Evolutionary conservation across 768 basidiomycete genomes (phyloP), one percentile per base, ranked within the genome.

Genomic region (Sporobolomyces phaffii): DNA sequence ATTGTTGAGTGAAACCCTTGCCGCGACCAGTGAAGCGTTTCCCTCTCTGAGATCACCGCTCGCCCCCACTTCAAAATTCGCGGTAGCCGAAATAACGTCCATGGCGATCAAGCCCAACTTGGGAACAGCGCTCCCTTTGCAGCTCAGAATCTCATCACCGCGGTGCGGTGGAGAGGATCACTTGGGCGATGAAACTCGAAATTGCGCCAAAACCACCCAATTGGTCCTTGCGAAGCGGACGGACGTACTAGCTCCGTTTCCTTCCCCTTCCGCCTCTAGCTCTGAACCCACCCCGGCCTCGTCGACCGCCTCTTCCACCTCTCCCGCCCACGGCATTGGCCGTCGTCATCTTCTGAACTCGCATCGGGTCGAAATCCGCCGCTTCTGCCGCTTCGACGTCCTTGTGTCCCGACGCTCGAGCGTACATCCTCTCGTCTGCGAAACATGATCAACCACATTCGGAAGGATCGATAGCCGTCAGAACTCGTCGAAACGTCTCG

Each of bases 341-440:
- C 14, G 29, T 58, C 28, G 56, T 58, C 56, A 34, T 45, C 31
- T 58, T 58, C 20, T 58, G 56, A 1, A 11, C 9, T 20, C 41
- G 17, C 41, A 58, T 44, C 56, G 56, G 41, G 31, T 58, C 56
- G 22, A 58, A 58, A 6, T 44, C 56, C 2, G 29, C 43, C 20
- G 8, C 13, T 33, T 58, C 43, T 10, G 41, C 56, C 22, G 40
- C 56, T 22, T 58, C 43, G 31, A 44, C 56, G 9, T 44, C 45
- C 43, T 58, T 58, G 56, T 58, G 56, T n/a, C 56, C 56, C 29
- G 41, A 45, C 7, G 56, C 56, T 13, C 58, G 49, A 29, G 54
- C 8, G 48, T 57, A 65, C 34, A 65, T 40, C 20, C 24, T 0
- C 7, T 53, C 58, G 43, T 65, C 52, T 60, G 59, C n/a, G n/a